Evolutionary conservation across 208 protist genomes (phyloP), one percentile per base, ranked within the genome.

Genomic region (Angomonas deanei): DNA sequence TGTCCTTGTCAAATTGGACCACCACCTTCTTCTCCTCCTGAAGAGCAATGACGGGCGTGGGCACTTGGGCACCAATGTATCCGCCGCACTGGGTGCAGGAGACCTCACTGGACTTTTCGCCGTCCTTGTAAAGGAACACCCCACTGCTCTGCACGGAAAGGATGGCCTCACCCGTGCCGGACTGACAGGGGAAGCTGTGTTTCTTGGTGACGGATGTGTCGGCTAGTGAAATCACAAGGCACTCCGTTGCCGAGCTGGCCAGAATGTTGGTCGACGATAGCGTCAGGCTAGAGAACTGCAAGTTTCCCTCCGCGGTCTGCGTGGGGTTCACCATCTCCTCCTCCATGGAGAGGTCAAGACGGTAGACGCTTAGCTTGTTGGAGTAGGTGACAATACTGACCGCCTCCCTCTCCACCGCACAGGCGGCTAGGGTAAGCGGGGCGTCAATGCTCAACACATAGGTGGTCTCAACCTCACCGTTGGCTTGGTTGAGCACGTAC

Each of bases 401-500:
- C 26, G 36, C 62, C 15, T 62, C 64, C n/a, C 67, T 71, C 19
- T 15, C 36, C 21, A 82, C 46, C 5, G 66, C 34, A 65, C 87
- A 93, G 2, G 75, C 64, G 17, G 66, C 73, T 11, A 28, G 11
- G 47, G 47, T 23, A 6, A n/a, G 8, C 10, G 19, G n/a, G 33
- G 17, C 36, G 26, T 58, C 28, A 17, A 15, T 17, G 17, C 21
- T 21, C 5, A 88, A 64, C 28, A 70, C 53, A 39, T 75, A 91
- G 4, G 81, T 81, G 15, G 75, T 72, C 31, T 89, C 81, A 48
- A 91, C 74, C 4, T 61, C 59, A 23, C 88, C 88, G 6, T 61
- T 82, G 30, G 23, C 48, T 6, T 72, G 62, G 64, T 86, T 76
- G 13, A 94, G 42, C 36, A 92, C 17, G 32, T 76, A 58, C 27